Conservation (phyloP, 1,139 yeast species). For the Blastobotrys elegans region DNA sequence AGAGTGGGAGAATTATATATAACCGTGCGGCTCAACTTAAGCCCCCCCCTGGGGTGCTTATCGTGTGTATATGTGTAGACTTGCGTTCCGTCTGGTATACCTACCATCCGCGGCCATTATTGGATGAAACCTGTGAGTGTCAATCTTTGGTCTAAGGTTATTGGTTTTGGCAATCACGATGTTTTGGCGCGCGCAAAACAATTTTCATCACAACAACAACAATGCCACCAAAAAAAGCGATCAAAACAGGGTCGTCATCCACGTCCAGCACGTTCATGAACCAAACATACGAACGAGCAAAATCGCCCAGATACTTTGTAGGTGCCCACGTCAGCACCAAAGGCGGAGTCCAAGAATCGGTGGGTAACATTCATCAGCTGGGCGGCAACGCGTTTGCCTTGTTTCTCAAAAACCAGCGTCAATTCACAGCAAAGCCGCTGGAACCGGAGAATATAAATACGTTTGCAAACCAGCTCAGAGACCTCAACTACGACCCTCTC, state of each 20-base stretch:
- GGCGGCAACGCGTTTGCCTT: conserved; percentile 74
- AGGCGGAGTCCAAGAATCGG: conserved; percentile 59
- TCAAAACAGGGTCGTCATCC: background rate
- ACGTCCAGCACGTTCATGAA: background rate
- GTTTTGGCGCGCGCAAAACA: background rate
- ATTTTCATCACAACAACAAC: background rate
- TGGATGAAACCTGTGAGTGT: too few species aligned
- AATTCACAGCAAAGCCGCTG: conserved; percentile 83
- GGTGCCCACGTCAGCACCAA: conserved; percentile 37
- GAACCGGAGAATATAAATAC: conserved; percentile 59
- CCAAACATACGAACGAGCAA: conserved; percentile 7
- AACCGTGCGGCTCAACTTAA: too few species aligned
- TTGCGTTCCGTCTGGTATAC: too few species aligned
- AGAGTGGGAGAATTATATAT: too few species aligned
- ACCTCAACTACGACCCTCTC: conserved; percentile 62
- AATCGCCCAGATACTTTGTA: conserved; percentile 23
- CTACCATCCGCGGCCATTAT: too few species aligned
- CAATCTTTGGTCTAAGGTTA: too few species aligned
- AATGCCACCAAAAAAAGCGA: conserved; percentile 13
- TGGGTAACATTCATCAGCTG: conserved; percentile 29
- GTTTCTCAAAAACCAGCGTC: conserved; percentile 82
- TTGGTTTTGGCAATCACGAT: background rate
- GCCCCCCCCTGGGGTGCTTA: too few species aligned
- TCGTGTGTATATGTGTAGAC: too few species aligned
- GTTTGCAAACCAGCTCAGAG: conserved; percentile 58